A percentile compares a stretch with the other conserved stretches of the same genome.
These are phyloP conservation scores for Neonectria hederae DNA, from an alignment of 2,329 filamentous ascomycete genomes.

Conservation along the genomic window DNA sequence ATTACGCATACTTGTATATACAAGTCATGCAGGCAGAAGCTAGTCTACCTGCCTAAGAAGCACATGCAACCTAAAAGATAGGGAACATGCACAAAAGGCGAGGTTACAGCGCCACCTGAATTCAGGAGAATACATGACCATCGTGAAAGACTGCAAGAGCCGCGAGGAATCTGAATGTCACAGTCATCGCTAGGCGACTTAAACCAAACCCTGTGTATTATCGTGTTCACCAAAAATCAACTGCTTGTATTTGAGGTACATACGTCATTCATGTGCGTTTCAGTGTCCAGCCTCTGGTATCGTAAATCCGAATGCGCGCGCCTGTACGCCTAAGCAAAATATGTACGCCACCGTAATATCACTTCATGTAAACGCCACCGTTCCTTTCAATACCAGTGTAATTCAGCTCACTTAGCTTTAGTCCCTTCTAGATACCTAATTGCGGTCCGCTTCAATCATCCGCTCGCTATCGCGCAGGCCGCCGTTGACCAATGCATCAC, in stretches of 20 bases:
- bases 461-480: constrained; percentile 52
- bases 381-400: background rate
- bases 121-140: background rate
- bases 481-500: constrained; percentile 60
- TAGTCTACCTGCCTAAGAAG: too few relatives aligned
- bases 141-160: background rate
- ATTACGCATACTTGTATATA: background rate
- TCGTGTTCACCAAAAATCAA: background rate
- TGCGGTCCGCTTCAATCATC: constrained; percentile 51
- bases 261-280: constrained; percentile 2
- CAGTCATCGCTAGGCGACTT: background rate
- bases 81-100: background rate
- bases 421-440: background rate
- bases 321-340: constrained; percentile 26
- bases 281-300: constrained; percentile 17
- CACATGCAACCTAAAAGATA: background rate
- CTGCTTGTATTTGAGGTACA: background rate
- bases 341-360: background rate
- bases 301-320: constrained; percentile 10
- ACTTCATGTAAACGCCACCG: background rate
- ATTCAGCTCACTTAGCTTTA: background rate
- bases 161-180: background rate
- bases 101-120: background rate
- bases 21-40: background rate
- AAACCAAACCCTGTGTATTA: background rate